Evolutionary conservation across 306 rosid genomes (phyloP), one percentile per base, ranked within the genome.

Genomic region (Sindora glabra): DNA sequence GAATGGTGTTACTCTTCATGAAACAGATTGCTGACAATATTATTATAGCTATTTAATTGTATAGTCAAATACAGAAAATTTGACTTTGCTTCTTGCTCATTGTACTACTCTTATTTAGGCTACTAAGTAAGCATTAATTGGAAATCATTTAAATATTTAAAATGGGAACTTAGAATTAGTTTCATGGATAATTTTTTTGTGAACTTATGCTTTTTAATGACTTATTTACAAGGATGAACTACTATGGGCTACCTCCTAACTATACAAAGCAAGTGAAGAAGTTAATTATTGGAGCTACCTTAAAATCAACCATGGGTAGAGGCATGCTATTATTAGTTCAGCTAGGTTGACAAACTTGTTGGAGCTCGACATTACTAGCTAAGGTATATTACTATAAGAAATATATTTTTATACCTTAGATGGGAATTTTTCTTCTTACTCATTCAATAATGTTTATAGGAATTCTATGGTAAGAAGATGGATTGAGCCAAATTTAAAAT

Each of bases 211-310:
- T 45, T 64, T 25, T 13, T 11, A n/a, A n/a, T n/a, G n/a, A n/a
- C n/a, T n/a, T n/a, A n/a, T n/a, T n/a, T n/a, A n/a, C n/a, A n/a
- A 87, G 97, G 97, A 91, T 69, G 97, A 85, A 80, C 61, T 85
- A 60, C 46, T 87, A 56, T 91, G 95, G 97, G 95, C 89, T 21
- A 95, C 96, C 32, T 66, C 84, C 50, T 91, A 96, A 96, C 59
- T 85, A 36, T 78, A 77, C 80, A 85, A 83, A 57, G 92, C 91
- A 7, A 85, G 76, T 65, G 78, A 80, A 65, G 81, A 77, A 33
- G 71, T 40, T 53, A 76, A 72, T 52, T 85, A 81, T 60, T 74
- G 85, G 69, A 70, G 46, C 23, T 91, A 87, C 80, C 68, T 48
- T 57, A 39, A 15, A 54, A 33, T 47, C 56, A 87, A 85, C 74